A percentile compares a stretch with the other conserved stretches of the same genome.
Conservation (phyloP, 1,139 yeast genomes). For the Arxiozyma bovina region DNA sequence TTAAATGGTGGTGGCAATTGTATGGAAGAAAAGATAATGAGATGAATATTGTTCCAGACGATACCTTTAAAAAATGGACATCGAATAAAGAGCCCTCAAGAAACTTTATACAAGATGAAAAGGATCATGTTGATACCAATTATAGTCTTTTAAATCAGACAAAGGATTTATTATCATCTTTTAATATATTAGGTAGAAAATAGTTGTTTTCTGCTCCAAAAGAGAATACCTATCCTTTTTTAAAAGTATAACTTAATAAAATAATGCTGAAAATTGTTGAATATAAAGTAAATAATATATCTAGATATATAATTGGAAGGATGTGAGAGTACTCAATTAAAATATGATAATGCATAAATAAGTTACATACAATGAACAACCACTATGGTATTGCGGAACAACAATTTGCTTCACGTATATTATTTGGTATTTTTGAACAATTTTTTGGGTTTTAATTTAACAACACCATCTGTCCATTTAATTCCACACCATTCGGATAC, state of each 20-base stretch:
- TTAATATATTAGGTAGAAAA: slow-evolving; percentile 3
- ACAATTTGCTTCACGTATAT: not conserved
- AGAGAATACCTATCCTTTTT: not conserved
- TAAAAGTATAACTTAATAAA: not conserved
- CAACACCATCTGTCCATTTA: slow-evolving; percentile 41
- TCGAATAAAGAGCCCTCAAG: not conserved
- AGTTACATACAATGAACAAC: too few relatives aligned
- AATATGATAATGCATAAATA: too few relatives aligned
- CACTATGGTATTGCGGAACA: not conserved
- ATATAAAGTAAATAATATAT: too few relatives aligned
- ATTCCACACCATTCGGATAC: slow-evolving; percentile 72
- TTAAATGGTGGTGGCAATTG: slow-evolving; percentile 83
- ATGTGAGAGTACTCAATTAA: not conserved
- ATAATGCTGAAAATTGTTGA: not conserved
- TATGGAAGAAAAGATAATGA: slow-evolving; percentile 74
- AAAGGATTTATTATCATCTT: slow-evolving; percentile 5
- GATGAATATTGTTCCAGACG: slow-evolving; percentile 44
- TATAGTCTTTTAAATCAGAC: slow-evolving; percentile 3
- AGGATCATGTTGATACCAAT: not conserved
- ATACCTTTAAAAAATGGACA: not conserved
- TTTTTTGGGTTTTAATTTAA: slow-evolving; percentile 16
- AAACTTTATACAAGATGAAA: not conserved
- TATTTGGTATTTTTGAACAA: slow-evolving; percentile 1
- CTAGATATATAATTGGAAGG: not conserved
- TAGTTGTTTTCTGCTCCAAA: not conserved